Evolutionary conservation across 768 basidiomycete genomes (phyloP), one percentile per base, ranked within the genome.

Genomic region (Aureoboletus auriporus): DNA sequence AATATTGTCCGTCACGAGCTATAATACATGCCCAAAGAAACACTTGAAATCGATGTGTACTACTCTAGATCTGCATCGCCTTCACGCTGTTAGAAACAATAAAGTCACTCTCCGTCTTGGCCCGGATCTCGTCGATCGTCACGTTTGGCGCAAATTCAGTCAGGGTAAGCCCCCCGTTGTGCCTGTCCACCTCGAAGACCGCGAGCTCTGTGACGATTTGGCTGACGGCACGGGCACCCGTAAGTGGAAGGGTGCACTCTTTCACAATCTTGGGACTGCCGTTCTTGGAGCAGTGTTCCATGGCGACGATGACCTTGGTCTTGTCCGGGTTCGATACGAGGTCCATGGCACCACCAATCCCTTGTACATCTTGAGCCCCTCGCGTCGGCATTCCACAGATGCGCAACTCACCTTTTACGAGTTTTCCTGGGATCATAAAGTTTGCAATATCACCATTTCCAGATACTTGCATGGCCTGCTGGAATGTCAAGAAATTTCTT

Each of bases 361-460:
- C 89, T 86, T 65, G 63, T 48, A 30, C 46, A 49, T 36, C 34
- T 35, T 42, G 26, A 41, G 93, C 84, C 11, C 33, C 13, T 17
- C n/a, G 41, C 40, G 28, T 59, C 7, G n/a, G 13, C 38, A 13
- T 39, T 49, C n/a, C 28, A 39, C 37, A 30, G 13, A 36, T 53
- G 31, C 51, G 17, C 14, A n/a, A 34, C 47, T 44, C 46, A 78
- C 85, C 84, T 74, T 87, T 89, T 39, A 90, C 76, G 67, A 90
- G 79, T 71, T 95, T 93, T 14, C 92, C 90, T 6, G 92, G 93
- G 56, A 96, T 90, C 93, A 95, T 96, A 65, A 90, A 97, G 73
- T 95, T 95, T 53, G 93, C 93, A 56, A 97, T 86, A 65, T 95
- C 92, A 44, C 90, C 93, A 2, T 80, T 79, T 51, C 86, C 81